phyloP scores from a whole-genome alignment of 2,329 filamentous ascomycete genomes.

The Curvularia verruculosa region DNA sequence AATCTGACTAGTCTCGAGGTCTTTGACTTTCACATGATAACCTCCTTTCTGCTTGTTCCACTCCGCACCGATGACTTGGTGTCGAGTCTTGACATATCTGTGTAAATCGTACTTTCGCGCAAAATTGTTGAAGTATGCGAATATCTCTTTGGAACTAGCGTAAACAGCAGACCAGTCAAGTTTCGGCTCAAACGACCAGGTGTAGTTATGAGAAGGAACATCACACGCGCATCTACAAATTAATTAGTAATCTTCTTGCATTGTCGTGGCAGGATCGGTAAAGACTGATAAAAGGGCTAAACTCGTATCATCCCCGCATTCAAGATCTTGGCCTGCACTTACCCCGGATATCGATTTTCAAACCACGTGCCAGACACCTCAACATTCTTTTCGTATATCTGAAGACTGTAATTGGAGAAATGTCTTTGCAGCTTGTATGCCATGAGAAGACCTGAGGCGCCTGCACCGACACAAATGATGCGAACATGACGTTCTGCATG shows the following conservation, averaged over 20 bases:
- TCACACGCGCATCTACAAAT: constrained; percentile 54
- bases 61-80: constrained; percentile 42
- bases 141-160: constrained; percentile 52
- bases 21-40: constrained; percentile 46
- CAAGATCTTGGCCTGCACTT: constrained; percentile 19
- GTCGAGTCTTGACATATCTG: constrained; percentile 45
- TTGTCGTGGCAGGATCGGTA: constrained; percentile 1
- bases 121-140: constrained; percentile 52
- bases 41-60: constrained; percentile 49
- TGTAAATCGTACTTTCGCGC: constrained; percentile 49
- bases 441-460: constrained; percentile 55
- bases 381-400: constrained; percentile 58
- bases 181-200: constrained; percentile 58
- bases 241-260: constrained; percentile 17
- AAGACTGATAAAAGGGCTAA: constrained; percentile 5
- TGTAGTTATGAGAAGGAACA: constrained; percentile 60
- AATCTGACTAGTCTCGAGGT: constrained; percentile 34
- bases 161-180: constrained; percentile 53
- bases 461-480: constrained; percentile 56
- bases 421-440: constrained; percentile 57
- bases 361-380: constrained; percentile 59
- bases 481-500: constrained; percentile 46
- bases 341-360: constrained; percentile 57
- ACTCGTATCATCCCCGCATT: constrained; percentile 1
- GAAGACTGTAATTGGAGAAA: constrained; percentile 52